Base-by-base conservation (phyloP, 768 basidiomycete species). In the Mycena vitilis region DNA sequence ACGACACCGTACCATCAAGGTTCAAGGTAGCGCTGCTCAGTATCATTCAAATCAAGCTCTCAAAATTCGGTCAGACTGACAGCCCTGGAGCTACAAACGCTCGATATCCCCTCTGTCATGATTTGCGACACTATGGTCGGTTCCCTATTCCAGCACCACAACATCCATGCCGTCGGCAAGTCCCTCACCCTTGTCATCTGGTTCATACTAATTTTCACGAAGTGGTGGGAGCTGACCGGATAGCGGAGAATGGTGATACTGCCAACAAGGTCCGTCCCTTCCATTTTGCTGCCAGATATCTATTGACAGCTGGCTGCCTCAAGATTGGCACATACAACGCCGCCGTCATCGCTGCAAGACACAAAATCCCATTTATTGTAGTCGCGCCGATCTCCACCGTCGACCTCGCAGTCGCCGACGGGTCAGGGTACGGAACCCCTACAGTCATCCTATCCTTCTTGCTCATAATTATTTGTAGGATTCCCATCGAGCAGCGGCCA, bases 51-150 rank as follows among this genome's bases (percentile, higher is more conserved):
- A 25, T 4, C 37, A 34, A 49, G 47, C 49, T 20, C 34, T 45
- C 54, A 53, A n/a, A 25, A 65, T 63, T 60, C 65, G 12, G 56
- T 36, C 53, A 95, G 96, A 69, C 84, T 98, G 56, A 99, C 97
- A 6, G 92, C 95, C 3, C 81, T 96, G 60, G 97, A 98, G 75
- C 87, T 99, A 30, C 89, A 94, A 71, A 91, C 91, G 5, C 87
- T 98, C 52, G 82, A 88, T 42, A 92, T 96, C 16, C 93, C 95
- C 0, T 92, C 93, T 5, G 89, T 91, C 6, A 97, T 99, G 95
- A 91, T 99, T 55, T 97, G 96, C 75, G 97, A 99, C 76, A 97
- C 95, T 42, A 98, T 98, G 93, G 94, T 99, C 20, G 97, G 97
- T 11, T 96, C 95, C 0, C 81, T 98, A 59, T 94, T 99, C 83